Base-by-base conservation (phyloP, 1,284 basidiomycete genomes). In the Dichomitus squalens region DNA sequence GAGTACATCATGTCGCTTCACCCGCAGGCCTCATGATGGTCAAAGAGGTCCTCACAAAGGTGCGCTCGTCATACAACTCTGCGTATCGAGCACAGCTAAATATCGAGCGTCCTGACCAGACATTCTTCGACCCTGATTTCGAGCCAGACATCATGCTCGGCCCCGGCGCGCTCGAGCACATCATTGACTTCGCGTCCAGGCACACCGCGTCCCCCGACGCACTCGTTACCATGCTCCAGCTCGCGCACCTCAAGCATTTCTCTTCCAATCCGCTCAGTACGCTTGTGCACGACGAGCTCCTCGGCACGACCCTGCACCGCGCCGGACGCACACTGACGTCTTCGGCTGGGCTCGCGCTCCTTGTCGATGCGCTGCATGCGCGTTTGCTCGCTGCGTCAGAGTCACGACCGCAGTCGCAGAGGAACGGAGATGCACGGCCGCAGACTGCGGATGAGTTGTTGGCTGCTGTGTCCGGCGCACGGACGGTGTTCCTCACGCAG, bases 211-310 rank as follows among this genome's bases (percentile, higher is more conserved):
- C 86, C 1, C 65, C 86, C 0, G 86, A 90, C 60, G 74, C 75
- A 2, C 58, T 85, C 3, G 61, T 84, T 7, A 84, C 81, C 11
- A 76, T 84, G 48, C 67, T 92, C 5, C 58, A 90, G 87, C 72
- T 91, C 4, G 75, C 77, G 0, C 75, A 87, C 63, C 71, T 91
- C 67, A 87, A 87, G 57, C 89, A 92, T 67, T 90, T 88, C 60
- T 75, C 80, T 21, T 75, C 80, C 23, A 81, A 87, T 27, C 82
- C 85, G 0, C 70, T 89, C 7, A 78, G 81, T 2, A 51, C 79
- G 12, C 74, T 90, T 31, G 64, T 73, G 14, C 68, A 70, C 31
- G 63, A 79, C 70, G 47, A 73, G 62, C 36, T 60, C 55, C 55
- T 71, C 47, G 36, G 57, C 52, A 49, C 57, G 14, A 23, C 59